Percentiles rank a stretch among this genome's conserved stretches.
Evolutionary conservation across 2,329 filamentous ascomycete genomes (phyloP).

Genomic region (Neoascochyta sp.): DNA sequence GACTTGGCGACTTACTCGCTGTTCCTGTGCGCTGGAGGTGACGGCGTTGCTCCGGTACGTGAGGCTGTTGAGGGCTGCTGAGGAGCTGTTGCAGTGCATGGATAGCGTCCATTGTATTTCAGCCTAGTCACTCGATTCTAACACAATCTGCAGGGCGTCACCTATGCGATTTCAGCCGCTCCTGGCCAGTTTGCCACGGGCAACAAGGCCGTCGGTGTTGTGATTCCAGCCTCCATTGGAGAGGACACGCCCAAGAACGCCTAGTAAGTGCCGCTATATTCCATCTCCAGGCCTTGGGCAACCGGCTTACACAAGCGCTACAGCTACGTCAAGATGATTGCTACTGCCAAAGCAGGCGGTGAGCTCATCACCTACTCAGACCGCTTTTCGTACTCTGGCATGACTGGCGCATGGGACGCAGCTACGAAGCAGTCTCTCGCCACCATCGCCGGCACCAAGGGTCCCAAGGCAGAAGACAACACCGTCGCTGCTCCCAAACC

Average conservation of each 20-base stretch:
- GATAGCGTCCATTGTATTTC: too few species aligned
- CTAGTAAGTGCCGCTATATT: slow-evolving; percentile 46
- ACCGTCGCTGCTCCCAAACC: slow-evolving; percentile 16
- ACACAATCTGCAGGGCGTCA: slow-evolving; percentile 1
- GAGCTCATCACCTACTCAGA: slow-evolving; percentile 57
- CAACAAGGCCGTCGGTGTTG: slow-evolving; percentile 37
- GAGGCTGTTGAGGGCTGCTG: too few species aligned
- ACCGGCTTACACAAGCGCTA: slow-evolving; percentile 6
- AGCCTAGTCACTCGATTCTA: too few species aligned
- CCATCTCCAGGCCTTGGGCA: not conserved
- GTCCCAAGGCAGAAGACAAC: slow-evolving; percentile 25
- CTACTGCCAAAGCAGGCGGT: slow-evolving; percentile 52
- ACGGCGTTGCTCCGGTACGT: slow-evolving; percentile 46
- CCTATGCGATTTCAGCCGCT: slow-evolving; percentile 42
- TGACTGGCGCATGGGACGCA: slow-evolving; percentile 58
- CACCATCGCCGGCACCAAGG: slow-evolving; percentile 23
- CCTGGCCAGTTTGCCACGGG: slow-evolving; percentile 44
- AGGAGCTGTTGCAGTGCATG: too few species aligned
- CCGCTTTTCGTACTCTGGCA: slow-evolving; percentile 62
- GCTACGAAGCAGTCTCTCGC: slow-evolving; percentile 41
- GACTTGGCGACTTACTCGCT: slow-evolving; percentile 55
- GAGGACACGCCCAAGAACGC: slow-evolving; percentile 47
- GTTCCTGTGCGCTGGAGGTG: slow-evolving; percentile 59
- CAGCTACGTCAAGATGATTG: slow-evolving; percentile 49
- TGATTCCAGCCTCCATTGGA: slow-evolving; percentile 23